Evolutionary conservation across 192 early-diverging fungal species (phyloP).

Genomic region (Gonapodya sp.): DNA sequence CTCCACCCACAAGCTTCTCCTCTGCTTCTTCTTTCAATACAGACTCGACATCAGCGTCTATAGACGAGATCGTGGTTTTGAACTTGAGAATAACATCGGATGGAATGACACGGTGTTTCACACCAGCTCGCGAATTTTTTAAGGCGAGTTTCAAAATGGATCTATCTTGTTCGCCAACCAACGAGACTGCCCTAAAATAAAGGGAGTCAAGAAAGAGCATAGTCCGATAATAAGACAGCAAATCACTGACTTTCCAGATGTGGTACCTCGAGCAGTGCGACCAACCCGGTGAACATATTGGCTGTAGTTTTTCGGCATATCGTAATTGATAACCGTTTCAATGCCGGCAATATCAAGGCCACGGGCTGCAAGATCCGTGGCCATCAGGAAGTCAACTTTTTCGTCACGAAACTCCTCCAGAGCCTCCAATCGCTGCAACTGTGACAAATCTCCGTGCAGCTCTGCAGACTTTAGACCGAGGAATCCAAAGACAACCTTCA

Average conservation of each 20-base stretch:
- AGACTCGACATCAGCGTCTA: constrained; percentile 57
- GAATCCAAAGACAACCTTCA: constrained; percentile 94
- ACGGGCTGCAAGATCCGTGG: constrained; percentile 91
- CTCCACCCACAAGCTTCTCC: constrained; percentile 34
- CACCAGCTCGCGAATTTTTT: constrained; percentile 63
- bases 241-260: background rate
- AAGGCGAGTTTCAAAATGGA: constrained; percentile 86
- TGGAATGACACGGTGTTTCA: constrained; percentile 86
- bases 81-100: constrained; percentile 66
- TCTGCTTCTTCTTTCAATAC: constrained; percentile 65
- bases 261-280: constrained; percentile 11
- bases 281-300: constrained; percentile 80
- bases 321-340: constrained; percentile 96
- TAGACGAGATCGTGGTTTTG: constrained; percentile 52
- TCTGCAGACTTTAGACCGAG: constrained; percentile 79
- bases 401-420: constrained; percentile 83
- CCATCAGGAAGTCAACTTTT: constrained; percentile 79
- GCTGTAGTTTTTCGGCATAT: constrained; percentile 86
- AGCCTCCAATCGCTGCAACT: constrained; percentile 80
- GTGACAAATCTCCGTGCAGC: constrained; percentile 90
- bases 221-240: background rate
- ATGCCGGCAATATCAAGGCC: constrained; percentile 97
- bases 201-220: background rate
- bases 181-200: constrained; percentile 60
- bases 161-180: constrained; percentile 89